Conservation (phyloP, 306 rosid genomes). For the Pterocarpus santalinus region DNA sequence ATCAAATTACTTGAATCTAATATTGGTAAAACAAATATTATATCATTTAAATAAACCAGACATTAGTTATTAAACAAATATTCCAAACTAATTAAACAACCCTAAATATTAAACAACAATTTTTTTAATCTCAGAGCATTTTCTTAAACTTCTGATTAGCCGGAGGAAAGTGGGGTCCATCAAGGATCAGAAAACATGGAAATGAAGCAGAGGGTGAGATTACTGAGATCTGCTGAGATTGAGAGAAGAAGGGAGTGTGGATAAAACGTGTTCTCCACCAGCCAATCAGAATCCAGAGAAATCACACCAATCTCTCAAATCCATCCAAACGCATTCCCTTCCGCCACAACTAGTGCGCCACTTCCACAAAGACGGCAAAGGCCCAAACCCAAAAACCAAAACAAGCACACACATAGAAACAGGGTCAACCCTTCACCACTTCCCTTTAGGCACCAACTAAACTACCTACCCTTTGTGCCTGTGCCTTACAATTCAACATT, state of each 20-base stretch:
- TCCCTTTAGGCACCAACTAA: background rate
- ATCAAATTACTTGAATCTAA: no score
- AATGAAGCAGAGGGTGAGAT: background rate
- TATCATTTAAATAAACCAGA: no score
- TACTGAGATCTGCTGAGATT: constrained; percentile 1
- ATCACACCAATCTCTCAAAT: constrained; percentile 55
- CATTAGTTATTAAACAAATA: no score
- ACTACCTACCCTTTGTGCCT: constrained; percentile 3
- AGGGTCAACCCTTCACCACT: background rate
- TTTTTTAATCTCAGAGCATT: no score
- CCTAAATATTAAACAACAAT: no score
- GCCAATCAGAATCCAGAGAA: constrained; percentile 78
- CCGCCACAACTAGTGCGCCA: constrained; percentile 43
- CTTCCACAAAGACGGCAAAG: constrained; percentile 17
- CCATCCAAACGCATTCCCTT: constrained; percentile 41
- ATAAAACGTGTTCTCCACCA: constrained; percentile 71
- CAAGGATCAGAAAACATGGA: background rate
- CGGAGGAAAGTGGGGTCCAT: constrained; percentile 32
- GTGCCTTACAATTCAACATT: background rate
- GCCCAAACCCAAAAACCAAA: constrained; percentile 9
- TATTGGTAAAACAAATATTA: no score
- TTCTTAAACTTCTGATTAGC: background rate
- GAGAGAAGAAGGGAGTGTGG: constrained; percentile 69
- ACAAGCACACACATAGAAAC: background rate
- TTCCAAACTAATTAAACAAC: no score